Percentiles rank a stretch among this genome's conserved stretches.
Conservation (phyloP, 805 yeast species). For the Pichia californica region DNA sequence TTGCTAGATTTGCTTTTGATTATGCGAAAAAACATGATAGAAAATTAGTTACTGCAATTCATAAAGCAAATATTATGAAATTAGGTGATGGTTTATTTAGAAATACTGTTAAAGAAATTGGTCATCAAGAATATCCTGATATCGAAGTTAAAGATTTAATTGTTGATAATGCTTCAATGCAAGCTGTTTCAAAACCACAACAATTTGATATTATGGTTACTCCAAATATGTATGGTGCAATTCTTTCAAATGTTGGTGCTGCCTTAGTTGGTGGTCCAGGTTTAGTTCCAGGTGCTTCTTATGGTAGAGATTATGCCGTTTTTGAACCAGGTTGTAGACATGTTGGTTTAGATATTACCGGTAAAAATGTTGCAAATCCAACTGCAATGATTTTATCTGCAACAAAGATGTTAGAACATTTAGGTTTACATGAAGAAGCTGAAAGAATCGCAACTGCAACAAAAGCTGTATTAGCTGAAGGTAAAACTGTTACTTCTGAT, state of each 20-base stretch:
- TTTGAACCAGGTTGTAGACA: slow-evolving; percentile 99
- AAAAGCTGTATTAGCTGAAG: slow-evolving; percentile 83
- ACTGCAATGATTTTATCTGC: slow-evolving; percentile 94
- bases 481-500: slow-evolving; percentile 78
- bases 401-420: slow-evolving; percentile 87
- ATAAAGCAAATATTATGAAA: slow-evolving; percentile 99
- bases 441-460: slow-evolving; percentile 86
- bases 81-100: slow-evolving; percentile 97
- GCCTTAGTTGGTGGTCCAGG: slow-evolving; percentile 98
- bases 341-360: slow-evolving; percentile 95
- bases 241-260: slow-evolving; percentile 96
- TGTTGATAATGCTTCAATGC: slow-evolving; percentile 99
- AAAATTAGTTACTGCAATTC: slow-evolving; percentile 90
- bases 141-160: slow-evolving; percentile 84
- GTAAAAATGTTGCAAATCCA: slow-evolving; percentile 94
- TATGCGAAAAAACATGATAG: slow-evolving; percentile 90
- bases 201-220: slow-evolving; percentile 97
- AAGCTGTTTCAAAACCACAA: slow-evolving; percentile 96
- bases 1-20: slow-evolving; percentile 95
- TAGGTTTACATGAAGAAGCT: slow-evolving; percentile 81
- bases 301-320: slow-evolving; percentile 95
- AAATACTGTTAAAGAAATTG: slow-evolving; percentile 83
- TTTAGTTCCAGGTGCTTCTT: slow-evolving; percentile 96
- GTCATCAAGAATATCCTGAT: slow-evolving; percentile 78
- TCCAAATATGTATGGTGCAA: slow-evolving; percentile 97